A percentile compares a stretch with the other conserved stretches of the same genome.
These are phyloP conservation scores for Garcia nutans DNA, from an alignment of 345 rosid genomes.

Conservation along the genomic window DNA sequence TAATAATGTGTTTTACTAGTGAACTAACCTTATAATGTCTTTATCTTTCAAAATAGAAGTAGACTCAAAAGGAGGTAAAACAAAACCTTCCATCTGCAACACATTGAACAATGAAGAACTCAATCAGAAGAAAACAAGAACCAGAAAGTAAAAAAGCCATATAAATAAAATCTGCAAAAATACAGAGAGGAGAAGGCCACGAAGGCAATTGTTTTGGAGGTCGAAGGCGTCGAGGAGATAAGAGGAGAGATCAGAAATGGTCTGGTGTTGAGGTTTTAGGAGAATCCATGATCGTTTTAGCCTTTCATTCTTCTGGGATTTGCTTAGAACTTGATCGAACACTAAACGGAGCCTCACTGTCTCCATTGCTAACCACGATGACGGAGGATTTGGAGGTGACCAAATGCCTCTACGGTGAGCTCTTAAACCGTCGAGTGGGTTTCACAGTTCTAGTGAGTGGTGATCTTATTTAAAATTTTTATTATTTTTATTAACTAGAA, in stretches of 20 bases:
- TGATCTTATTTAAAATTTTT: not conserved
- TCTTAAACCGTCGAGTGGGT: constrained; percentile 13
- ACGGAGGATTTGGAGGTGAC: not conserved
- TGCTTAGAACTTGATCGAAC: constrained; percentile 54
- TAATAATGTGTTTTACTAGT: not conserved
- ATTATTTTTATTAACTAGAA: too few species aligned
- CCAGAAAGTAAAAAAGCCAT: not conserved
- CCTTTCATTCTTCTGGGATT: constrained; percentile 56
- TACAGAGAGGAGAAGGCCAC: constrained; percentile 75
- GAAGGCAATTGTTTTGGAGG: constrained; percentile 64
- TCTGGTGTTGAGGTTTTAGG: constrained; percentile 61
- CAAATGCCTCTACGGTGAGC: not conserved
- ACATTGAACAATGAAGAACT: not conserved
- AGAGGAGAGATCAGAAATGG: constrained; percentile 67
- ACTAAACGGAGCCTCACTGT: constrained; percentile 62
- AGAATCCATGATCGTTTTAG: constrained; percentile 74
- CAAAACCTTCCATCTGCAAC: constrained; percentile 90
- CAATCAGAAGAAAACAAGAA: not conserved
- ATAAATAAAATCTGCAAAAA: not conserved
- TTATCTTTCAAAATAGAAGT: constrained; percentile 69
- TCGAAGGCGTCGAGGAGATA: constrained; percentile 51
- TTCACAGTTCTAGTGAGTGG: not conserved
- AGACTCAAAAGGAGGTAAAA: constrained; percentile 79
- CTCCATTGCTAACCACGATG: constrained; percentile 35
- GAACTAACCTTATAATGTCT: constrained; percentile 69